Conservation (phyloP, 208 protist genomes). For the Leishmania aethiopica region DNA sequence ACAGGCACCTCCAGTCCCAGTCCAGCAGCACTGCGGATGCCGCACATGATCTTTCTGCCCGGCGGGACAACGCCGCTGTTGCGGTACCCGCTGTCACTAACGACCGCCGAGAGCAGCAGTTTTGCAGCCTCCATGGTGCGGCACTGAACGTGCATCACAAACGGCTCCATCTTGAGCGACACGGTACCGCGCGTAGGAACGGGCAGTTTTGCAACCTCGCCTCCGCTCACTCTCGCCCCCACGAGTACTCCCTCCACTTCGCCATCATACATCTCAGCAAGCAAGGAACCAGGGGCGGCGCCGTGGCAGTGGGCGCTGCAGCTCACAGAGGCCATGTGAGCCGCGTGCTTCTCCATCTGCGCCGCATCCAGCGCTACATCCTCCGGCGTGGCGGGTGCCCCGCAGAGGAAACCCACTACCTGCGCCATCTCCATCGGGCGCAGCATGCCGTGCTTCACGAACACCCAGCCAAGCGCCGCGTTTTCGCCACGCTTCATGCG, state of each 20-base stretch:
- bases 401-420: conserved; percentile 69
- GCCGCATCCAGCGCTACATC: conserved; percentile 31
- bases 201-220: conserved; percentile 5
- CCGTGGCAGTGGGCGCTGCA: background rate
- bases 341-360: conserved; percentile 24
- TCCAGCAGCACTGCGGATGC: conserved; percentile 68
- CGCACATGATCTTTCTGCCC: conserved; percentile 79
- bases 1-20: conserved; percentile 80
- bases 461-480: conserved; percentile 79
- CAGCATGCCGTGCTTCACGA: conserved; percentile 83
- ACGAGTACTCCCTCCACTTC: conserved; percentile 70
- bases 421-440: conserved; percentile 53
- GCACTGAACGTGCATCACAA: conserved; percentile 90
- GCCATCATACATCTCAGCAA: conserved; percentile 26
- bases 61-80: conserved; percentile 89
- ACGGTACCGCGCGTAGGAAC: conserved; percentile 56
- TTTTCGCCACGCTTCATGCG: conserved; percentile 68
- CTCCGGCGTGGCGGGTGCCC: conserved; percentile 21
- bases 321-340: conserved; percentile 15
- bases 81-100: conserved; percentile 76
- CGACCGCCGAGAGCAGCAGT: conserved; percentile 62
- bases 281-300: background rate
- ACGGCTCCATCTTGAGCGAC: conserved; percentile 86
- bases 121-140: conserved; percentile 80
- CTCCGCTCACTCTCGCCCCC: background rate